Base-by-base conservation (phyloP, 305 asterid genomes). In the Ilex paraguariensis region DNA sequence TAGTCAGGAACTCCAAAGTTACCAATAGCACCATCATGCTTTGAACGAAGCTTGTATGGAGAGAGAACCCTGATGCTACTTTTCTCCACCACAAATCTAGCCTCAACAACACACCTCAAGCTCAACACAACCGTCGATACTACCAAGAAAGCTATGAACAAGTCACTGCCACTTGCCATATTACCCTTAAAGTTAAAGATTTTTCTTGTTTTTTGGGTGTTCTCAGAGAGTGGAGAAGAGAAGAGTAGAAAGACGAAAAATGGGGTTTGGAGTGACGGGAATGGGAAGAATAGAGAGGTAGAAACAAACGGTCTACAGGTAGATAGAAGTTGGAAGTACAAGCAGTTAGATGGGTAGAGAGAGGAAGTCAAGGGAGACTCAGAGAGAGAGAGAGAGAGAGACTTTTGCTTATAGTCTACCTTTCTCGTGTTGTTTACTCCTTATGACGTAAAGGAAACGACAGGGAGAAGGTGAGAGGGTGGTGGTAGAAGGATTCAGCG, bases 1-100 rank as follows among this genome's bases (percentile, higher is more conserved):
- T 91, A 91, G 31, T 91, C 87, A 12, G 98, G 98, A 33, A 91
- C 97, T 10, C 98, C 98, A 61, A 91, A 91, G 82, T 91, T 88
- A 45, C 90, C 96, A 55, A 91, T 91, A 3, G 97, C 87, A 28
- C 92, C 98, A 62, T 88, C 96, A 73, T 88, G 95, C 45, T 79
- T 87, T 0, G 97, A 83, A 51, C 81, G 78, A 40, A 75, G 56
- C 42, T 71, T 70, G 52, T 59, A 65, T 1, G 98, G 98, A 13
- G 95, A 78, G 49, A 91, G 11, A 32, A 88, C 73, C 62, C 86
- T 83, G 4, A 91, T 77, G 65, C 98, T 91, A 73, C 82, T 84
- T 80, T 86, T 88, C 72, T 91, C 96, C 63, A 91, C 96, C 53
- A 91, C 85, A 59, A 81, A 79, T 51, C 75, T 75, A 31, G 55